Conservation (phyloP, 1,139 yeast species). For the Yamadazyma buinensis region DNA sequence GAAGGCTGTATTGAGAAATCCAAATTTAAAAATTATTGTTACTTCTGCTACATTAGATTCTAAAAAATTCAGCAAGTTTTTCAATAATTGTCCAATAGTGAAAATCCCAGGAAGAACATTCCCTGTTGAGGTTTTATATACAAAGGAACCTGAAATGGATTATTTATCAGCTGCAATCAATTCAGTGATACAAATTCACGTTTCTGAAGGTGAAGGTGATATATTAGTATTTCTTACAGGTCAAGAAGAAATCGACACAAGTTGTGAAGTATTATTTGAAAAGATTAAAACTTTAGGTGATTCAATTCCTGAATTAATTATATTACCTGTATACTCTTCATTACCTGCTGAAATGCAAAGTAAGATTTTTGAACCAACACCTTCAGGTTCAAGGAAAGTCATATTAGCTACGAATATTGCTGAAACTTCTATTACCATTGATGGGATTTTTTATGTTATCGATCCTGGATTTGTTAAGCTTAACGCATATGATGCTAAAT, state of each 20-base stretch:
- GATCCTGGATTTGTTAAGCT: constrained; percentile 82
- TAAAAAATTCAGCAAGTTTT: constrained; percentile 72
- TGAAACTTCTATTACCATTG: constrained; percentile 77
- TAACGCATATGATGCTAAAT: constrained; percentile 69
- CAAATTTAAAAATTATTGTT: constrained; percentile 72
- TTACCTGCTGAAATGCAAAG: constrained; percentile 74
- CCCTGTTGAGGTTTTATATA: constrained; percentile 79
- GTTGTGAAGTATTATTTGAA: constrained; percentile 71
- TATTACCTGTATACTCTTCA: constrained; percentile 85
- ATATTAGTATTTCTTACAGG: constrained; percentile 84
- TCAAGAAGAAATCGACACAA: constrained; percentile 89
- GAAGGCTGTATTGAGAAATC: constrained; percentile 64
- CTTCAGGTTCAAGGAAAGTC: constrained; percentile 65
- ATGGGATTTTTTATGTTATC: constrained; percentile 71
- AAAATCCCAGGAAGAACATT: constrained; percentile 85
- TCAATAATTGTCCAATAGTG: constrained; percentile 74
- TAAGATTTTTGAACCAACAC: constrained; percentile 71
- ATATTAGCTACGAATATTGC: constrained; percentile 80
- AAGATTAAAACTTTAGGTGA: constrained; percentile 66
- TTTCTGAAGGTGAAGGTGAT: constrained; percentile 76
- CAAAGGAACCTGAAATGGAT: constrained; percentile 80
- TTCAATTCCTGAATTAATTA: constrained; percentile 59
- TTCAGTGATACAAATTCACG: constrained; percentile 77
- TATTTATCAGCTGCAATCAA: constrained; percentile 79
- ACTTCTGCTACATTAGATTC: constrained; percentile 95